These are phyloP conservation scores for Plantago coronopus DNA, from an alignment of 305 asterid genomes.

Conservation along the genomic window DNA sequence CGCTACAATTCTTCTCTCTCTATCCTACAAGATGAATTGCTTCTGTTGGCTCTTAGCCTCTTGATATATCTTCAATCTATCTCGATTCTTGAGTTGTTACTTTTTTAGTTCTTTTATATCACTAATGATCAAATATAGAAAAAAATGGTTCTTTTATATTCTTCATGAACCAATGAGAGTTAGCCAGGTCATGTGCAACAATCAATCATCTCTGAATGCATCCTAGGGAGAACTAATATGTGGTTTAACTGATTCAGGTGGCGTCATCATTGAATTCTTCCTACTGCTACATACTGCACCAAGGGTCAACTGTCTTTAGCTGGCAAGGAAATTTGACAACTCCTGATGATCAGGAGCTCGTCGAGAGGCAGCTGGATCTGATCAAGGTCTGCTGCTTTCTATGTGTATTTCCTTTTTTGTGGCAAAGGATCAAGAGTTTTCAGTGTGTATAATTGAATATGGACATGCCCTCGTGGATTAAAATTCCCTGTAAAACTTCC, in stretches of 20 bases:
- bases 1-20: conserved; percentile 17
- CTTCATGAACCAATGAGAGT: too few species aligned
- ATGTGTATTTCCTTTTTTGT: conserved; percentile 18
- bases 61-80: conserved; percentile 4
- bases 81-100: conserved; percentile 6
- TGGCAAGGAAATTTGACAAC: conserved; percentile 90
- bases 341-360: conserved; percentile 89
- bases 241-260: conserved; percentile 53
- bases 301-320: conserved; percentile 67
- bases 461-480: not conserved
- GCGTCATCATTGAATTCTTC: conserved; percentile 87
- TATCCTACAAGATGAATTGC: conserved; percentile 13
- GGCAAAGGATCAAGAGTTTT: conserved; percentile 13
- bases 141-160: too few species aligned
- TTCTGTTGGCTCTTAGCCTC: conserved; percentile 9
- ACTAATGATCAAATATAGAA: too few species aligned
- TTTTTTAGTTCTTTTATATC: conserved; percentile 7
- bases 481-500: not conserved
- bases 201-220: not conserved
- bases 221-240: conserved; percentile 14
- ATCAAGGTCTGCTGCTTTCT: conserved; percentile 59
- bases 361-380: conserved; percentile 90
- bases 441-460: not conserved
- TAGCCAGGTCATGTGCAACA: too few species aligned
- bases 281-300: conserved; percentile 89